Conservation (phyloP, 805 yeast species). For the Saturnispora diversa region DNA sequence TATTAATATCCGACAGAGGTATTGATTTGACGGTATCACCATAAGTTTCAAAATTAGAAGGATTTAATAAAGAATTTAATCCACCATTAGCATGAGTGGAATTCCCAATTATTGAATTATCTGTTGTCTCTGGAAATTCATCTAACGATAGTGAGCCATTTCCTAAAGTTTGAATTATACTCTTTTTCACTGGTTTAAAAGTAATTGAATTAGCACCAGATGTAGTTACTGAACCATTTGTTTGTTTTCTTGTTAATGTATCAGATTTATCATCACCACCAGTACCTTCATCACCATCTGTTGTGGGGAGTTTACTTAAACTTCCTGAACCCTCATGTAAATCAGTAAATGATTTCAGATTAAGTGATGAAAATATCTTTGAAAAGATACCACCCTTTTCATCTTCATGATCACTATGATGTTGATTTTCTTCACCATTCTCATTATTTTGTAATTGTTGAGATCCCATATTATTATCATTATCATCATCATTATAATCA, state of each 20-base stretch:
- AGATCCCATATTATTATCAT: not conserved
- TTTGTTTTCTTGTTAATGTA: conserved; percentile 4
- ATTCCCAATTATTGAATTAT: not conserved
- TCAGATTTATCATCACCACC: not conserved
- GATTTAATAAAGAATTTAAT: not conserved
- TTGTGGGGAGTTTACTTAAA: not conserved
- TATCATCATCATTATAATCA: not conserved
- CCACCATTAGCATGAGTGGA: not conserved
- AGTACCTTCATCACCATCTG: not conserved
- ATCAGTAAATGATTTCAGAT: conserved; percentile 21
- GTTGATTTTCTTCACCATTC: conserved; percentile 2
- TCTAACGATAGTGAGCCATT: conserved; percentile 38
- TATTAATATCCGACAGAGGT: not conserved
- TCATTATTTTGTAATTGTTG: not conserved
- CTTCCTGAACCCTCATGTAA: conserved; percentile 8
- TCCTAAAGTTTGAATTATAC: conserved; percentile 42
- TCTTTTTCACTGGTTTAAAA: conserved; percentile 40
- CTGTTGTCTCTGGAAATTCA: conserved; percentile 18
- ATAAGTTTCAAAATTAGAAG: not conserved
- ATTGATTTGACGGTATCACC: not conserved
- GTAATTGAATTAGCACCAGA: conserved; percentile 25
- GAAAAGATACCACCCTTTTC: conserved; percentile 24
- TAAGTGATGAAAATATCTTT: conserved; percentile 24
- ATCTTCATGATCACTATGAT: not conserved
- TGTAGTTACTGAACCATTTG: conserved; percentile 11